Evolutionary conservation across 208 protist genomes (phyloP).

Genomic region (Acanthamoeba royreba): DNA sequence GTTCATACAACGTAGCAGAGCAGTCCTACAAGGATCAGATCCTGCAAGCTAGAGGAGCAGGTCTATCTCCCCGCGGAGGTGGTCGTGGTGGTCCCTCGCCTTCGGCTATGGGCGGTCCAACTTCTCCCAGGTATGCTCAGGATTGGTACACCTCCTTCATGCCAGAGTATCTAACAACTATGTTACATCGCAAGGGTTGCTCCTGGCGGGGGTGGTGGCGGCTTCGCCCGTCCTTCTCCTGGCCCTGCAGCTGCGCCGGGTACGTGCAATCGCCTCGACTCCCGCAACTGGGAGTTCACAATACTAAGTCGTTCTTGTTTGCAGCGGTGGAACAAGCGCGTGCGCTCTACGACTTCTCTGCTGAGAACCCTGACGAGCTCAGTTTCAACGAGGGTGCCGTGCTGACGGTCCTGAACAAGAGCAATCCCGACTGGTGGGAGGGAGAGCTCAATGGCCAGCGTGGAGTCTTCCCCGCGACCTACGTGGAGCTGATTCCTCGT

Average conservation of each 20-base stretch:
- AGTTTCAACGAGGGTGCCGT: background rate
- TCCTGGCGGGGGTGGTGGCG: background rate
- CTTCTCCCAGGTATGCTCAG: background rate
- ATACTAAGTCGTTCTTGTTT: too few relatives aligned
- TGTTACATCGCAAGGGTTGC: too few relatives aligned
- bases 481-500: background rate
- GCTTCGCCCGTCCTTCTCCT: background rate
- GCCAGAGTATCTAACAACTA: too few relatives aligned
- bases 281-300: background rate
- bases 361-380: background rate
- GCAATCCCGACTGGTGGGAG: constrained; percentile 3
- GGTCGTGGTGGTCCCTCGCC: background rate
- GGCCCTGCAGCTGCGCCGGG: background rate
- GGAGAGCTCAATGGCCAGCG: constrained; percentile 5
- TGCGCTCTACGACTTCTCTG: background rate
- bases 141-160: too few relatives aligned
- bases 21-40: constrained; percentile 26
- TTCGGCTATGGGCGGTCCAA: background rate
- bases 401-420: background rate
- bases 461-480: background rate
- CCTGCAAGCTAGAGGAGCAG: background rate
- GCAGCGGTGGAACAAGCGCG: background rate
- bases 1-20: background rate
- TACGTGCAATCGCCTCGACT: background rate
- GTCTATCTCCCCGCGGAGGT: background rate